These are phyloP conservation scores for Nyctanthes arbortristis DNA, from an alignment of 257 asterid genomes.

Conservation along the genomic window DNA sequence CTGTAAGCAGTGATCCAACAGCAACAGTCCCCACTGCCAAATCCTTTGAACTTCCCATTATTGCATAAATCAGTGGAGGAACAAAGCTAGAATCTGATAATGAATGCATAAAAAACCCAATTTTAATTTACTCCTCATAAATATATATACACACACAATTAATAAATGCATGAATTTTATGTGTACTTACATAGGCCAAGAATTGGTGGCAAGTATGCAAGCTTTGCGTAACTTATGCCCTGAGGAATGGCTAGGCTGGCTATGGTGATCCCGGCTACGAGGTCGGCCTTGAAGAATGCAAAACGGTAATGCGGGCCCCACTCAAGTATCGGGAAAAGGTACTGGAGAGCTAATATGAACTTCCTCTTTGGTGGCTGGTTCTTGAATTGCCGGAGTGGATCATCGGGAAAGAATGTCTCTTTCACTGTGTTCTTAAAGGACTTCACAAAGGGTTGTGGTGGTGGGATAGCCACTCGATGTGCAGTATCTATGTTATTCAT, in stretches of 20 bases:
- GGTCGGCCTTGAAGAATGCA: conserved; percentile 60
- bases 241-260: conserved; percentile 99
- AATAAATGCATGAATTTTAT: neutral
- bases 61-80: conserved; percentile 76
- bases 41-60: conserved; percentile 91
- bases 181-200: conserved; percentile 80
- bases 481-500: neutral
- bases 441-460: conserved; percentile 64
- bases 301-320: conserved; percentile 80
- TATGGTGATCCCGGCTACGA: conserved; percentile 88
- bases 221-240: conserved; percentile 95
- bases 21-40: conserved; percentile 95
- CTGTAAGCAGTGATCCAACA: conserved; percentile 73
- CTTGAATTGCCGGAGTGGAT: conserved; percentile 89
- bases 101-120: neutral
- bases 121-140: too few species aligned
- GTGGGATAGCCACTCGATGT: conserved; percentile 66
- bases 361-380: conserved; percentile 57
- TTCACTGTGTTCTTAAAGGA: conserved; percentile 59
- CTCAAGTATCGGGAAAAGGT: conserved; percentile 76
- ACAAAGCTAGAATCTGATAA: conserved; percentile 90
- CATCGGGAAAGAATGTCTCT: conserved; percentile 87
- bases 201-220: conserved; percentile 87
- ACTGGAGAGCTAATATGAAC: conserved; percentile 61
- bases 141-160: neutral